Base-by-base conservation (phyloP, 345 rosid genomes). In the Gossypium raimondii region DNA sequence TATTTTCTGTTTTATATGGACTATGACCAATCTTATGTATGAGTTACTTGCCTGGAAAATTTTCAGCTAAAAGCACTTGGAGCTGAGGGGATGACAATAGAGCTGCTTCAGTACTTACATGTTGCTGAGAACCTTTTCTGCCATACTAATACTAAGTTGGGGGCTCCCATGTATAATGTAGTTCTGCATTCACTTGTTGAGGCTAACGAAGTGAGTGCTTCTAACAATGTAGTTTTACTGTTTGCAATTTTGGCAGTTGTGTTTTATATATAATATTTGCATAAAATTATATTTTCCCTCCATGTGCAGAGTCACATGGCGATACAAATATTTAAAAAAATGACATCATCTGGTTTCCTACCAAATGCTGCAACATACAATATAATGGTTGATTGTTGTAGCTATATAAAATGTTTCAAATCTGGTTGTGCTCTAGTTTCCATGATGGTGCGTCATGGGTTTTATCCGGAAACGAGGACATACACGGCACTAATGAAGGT, bases 401-500 rank as follows among this genome's bases (percentile, higher is more conserved):
- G 84, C 82, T 47, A n/a, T 45, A 82, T 82, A 34, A 45, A 51
- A 75, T 79, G 84, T 84, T 85, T 82, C 80, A 84, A 70, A 76
- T 82, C 88, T 78, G 95, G 97, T 58, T 67, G 71, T 78, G 87
- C 90, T 11, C 25, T 94, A 18, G 76, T 92, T 82, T 91, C 93
- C 75, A 43, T 88, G 92, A 92, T 91, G 97, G 29, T 89, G 76
- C 97, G 97, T 18, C 86, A 82, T 55, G 97, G 98, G 50, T 91
- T 75, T 82, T 48, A 64, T 50, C 97, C 89, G 29, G 41, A 64
- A 24, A 73, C 67, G n/a, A 29, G 70, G 44, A 83, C 88, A 55
- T 91, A 84, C 72, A 88, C 92, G 55, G 67, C 82, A 75, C 84
- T 92, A 68, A 76, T 83, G 74, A 94, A 92, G 97, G 95, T 89